Percentiles rank a stretch among this genome's conserved stretches.
Conservation (phyloP, 768 basidiomycete genomes). For the Cyclocybe aegerita region DNA sequence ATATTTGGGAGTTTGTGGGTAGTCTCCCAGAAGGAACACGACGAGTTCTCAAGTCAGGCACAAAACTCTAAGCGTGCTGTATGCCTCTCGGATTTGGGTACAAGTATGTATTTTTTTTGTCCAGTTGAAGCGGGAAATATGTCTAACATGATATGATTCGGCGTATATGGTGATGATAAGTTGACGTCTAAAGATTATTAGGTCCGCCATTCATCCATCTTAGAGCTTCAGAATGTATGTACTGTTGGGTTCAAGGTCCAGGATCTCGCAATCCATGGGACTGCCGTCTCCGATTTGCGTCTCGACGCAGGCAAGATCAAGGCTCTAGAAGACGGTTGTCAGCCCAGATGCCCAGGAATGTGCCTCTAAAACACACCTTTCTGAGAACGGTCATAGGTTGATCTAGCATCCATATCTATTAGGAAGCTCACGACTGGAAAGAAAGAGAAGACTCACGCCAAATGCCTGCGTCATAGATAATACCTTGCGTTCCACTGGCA, state of each 20-base stretch:
- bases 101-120: too few species aligned
- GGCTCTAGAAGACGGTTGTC: constrained; percentile 39
- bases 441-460: constrained; percentile 74
- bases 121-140: too few species aligned
- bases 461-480: constrained; percentile 77
- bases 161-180: too few species aligned
- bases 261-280: constrained; percentile 81
- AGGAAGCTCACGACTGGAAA: constrained; percentile 7
- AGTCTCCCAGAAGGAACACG: constrained; percentile 12
- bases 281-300: constrained; percentile 87
- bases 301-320: constrained; percentile 89
- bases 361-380: constrained; percentile 43
- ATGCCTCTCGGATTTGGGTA: too few species aligned
- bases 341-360: constrained; percentile 9
- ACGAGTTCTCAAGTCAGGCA: background rate
- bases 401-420: constrained; percentile 45
- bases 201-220: too few species aligned
- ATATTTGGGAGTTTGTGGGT: constrained; percentile 29
- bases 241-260: constrained; percentile 45
- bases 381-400: constrained; percentile 88
- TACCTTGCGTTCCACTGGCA: constrained; percentile 78
- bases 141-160: too few species aligned
- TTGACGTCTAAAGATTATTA: too few species aligned
- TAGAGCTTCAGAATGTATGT: constrained; percentile 33
- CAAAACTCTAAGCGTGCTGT: background rate